Evolutionary conservation across 257 asterid species (phyloP).

Genomic region (Solanum medicagineum): DNA sequence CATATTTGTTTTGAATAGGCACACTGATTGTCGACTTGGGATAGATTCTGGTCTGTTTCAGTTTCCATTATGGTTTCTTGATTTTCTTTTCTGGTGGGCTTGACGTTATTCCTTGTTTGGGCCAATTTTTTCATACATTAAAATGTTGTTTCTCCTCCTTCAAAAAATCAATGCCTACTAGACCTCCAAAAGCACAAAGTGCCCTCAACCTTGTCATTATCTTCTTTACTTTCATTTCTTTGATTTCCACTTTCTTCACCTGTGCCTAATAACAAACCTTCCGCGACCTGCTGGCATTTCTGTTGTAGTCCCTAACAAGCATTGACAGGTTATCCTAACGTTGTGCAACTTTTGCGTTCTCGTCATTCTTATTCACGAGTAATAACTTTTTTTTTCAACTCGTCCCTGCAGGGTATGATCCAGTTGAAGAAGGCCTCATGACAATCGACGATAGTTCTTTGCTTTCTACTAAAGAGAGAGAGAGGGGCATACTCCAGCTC

Average conservation of each 20-base stretch:
- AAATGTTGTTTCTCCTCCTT: background rate
- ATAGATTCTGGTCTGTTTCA: background rate
- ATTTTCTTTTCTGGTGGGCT: background rate
- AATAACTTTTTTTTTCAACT: background rate
- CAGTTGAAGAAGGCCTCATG: background rate
- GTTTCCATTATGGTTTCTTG: background rate
- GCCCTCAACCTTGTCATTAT: background rate
- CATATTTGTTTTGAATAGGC: background rate
- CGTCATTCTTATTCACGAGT: background rate
- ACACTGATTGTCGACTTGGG: background rate
- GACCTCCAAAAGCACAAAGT: background rate
- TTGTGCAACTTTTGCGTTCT: background rate
- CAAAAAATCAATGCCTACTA: background rate
- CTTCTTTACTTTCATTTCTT: background rate
- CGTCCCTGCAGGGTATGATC: background rate
- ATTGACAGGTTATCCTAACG: background rate
- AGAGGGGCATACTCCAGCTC: background rate
- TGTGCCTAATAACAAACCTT: background rate
- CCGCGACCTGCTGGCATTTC: background rate
- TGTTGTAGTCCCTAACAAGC: background rate
- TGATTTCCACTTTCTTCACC: background rate
- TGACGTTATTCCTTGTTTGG: background rate
- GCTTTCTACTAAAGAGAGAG: background rate
- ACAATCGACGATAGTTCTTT: background rate
- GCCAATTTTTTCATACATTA: background rate